Evolutionary conservation across 2,329 filamentous ascomycete genomes (phyloP).

Genomic region (Tolypocladium nubicola): DNA sequence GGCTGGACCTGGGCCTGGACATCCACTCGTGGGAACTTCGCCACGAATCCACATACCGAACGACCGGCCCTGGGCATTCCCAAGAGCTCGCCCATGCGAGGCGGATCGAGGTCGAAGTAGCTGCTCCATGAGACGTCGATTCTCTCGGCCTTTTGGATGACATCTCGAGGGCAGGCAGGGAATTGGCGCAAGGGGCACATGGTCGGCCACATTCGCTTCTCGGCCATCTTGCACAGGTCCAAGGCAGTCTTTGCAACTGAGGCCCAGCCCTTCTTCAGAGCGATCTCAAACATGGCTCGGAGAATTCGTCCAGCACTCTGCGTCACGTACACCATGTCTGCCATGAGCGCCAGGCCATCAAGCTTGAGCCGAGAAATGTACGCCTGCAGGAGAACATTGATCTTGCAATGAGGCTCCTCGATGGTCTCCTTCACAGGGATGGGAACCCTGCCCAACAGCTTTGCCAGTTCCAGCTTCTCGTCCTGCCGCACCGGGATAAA

Average conservation of each 20-base stretch:
- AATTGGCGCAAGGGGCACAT: conserved; percentile 96
- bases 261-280: conserved; percentile 94
- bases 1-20: conserved; percentile 91
- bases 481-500: conserved; percentile 97
- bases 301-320: conserved; percentile 95
- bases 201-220: conserved; percentile 99
- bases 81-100: conserved; percentile 88
- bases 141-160: conserved; percentile 84
- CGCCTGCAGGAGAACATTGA: conserved; percentile 92
- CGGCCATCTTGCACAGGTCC: conserved; percentile 96
- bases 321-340: conserved; percentile 96
- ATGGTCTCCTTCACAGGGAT: conserved; percentile 97
- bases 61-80: conserved; percentile 83
- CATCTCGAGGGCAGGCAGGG: conserved; percentile 67
- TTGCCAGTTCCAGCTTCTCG: conserved; percentile 92
- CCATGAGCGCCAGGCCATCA: conserved; percentile 91
- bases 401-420: conserved; percentile 93
- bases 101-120: conserved; percentile 94
- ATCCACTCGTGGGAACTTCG: conserved; percentile 88
- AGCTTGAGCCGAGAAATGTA: conserved; percentile 93
- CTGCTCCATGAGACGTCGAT: conserved; percentile 89
- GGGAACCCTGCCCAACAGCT: conserved; percentile 79
- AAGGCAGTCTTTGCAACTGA: conserved; percentile 85
- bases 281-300: conserved; percentile 91
- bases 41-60: conserved; percentile 73